Base-by-base conservation (phyloP, 2,329 filamentous ascomycete genomes). In the Periconia macrospinosa region DNA sequence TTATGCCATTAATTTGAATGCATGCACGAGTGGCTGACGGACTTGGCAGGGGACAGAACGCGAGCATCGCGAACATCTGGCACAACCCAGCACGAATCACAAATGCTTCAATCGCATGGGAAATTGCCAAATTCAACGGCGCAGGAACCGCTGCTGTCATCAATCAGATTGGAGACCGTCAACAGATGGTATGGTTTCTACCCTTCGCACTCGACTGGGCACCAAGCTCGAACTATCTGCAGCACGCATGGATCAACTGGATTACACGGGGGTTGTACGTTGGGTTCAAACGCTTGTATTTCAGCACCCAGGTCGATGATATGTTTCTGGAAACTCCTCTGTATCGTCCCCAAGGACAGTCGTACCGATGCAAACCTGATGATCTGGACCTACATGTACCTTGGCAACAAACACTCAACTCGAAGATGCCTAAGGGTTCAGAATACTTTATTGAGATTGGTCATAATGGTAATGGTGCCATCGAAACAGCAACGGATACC, bases 191-290 rank as follows among this genome's bases (percentile, higher is more conserved):
- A 2, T 86, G 82, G 74, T 86, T 86, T 72, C 79, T 81, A 49
- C 71, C 75, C 15, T 85, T 82, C 57, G 79, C 79, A 45, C 76
- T 79, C 7, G 73, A 75, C 44, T 83, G 80, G 81, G 77, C 78
- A 48, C 74, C 78, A 14, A 79, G 83, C 2, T 83, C 81, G 61
- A 85, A 79, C 67, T 84, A 79, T 62, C 68, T 86, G 46, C 83
- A 86, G 69, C 84, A 87, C 69, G 77, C 83, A 11, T 86, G 81
- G 78, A 86, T 87, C 55, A 80, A 80, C 60, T 87, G 83, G 84
- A 66, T 84, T 33, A 86, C 84, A 6, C 78, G 83, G 56, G 84
- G 84, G 37, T 68, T 86, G 9, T 82, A 83, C 56, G 74, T 81
- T 10, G 83, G 83, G n/a, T 80, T 82, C 64, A 78, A 82, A 49